Evolutionary conservation across 1,139 yeast species (phyloP).

Genomic region (Pneumocystis oryctolagi): DNA sequence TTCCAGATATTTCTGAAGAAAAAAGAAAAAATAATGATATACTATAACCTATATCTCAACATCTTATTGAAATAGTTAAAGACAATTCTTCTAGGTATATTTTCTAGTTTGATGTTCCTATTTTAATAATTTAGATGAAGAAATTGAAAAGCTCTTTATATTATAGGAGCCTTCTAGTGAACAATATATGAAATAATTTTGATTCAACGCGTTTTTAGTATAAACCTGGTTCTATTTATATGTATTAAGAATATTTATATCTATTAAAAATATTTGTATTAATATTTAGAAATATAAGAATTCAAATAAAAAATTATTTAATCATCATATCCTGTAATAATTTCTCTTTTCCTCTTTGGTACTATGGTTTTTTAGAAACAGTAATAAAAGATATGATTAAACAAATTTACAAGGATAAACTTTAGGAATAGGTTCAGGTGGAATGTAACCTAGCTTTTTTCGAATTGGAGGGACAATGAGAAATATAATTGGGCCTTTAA

Average conservation of each 20-base stretch:
- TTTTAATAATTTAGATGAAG: background rate
- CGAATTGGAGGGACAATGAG: background rate
- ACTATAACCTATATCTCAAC: background rate
- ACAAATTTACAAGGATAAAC: background rate
- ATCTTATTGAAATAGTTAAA: background rate
- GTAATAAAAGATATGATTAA: background rate
- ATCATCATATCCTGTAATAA: background rate
- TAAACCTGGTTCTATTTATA: background rate
- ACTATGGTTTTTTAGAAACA: background rate
- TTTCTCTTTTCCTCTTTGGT: background rate
- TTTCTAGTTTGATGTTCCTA: background rate
- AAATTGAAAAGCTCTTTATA: background rate
- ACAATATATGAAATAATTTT: background rate
- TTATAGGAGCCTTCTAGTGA: background rate
- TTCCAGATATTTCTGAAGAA: background rate
- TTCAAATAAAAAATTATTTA: background rate
- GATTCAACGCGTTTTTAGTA: background rate
- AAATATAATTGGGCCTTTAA: background rate
- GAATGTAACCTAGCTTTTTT: background rate
- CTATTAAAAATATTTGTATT: background rate
- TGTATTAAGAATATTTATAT: background rate
- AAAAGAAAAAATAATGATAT: background rate
- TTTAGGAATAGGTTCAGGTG: background rate
- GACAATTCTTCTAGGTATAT: background rate
- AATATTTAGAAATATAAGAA: background rate